Percentiles rank a stretch among this genome's conserved stretches.
Conservation (phyloP, 2,329 filamentous ascomycete genomes). For the Fusarium compactum region DNA sequence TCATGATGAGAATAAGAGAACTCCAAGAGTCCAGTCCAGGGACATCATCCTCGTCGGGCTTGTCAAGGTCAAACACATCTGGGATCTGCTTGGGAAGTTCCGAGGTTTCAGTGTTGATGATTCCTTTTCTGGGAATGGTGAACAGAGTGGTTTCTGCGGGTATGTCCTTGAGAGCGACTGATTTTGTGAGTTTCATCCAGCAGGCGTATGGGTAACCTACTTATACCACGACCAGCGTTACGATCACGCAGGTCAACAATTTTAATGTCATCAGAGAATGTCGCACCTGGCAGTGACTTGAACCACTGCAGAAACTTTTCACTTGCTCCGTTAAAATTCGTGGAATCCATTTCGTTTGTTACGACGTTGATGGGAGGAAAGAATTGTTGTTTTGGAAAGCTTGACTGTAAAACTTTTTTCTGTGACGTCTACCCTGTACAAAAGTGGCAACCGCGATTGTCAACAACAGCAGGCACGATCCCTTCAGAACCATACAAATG, state of each 20-base stretch:
- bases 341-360: constrained; percentile 17
- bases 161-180: constrained; percentile 81
- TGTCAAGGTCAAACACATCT: constrained; percentile 61
- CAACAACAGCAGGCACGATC: background rate
- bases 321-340: constrained; percentile 59
- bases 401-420: constrained; percentile 33
- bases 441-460: background rate
- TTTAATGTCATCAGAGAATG: constrained; percentile 64
- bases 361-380: background rate
- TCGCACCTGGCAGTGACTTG: constrained; percentile 62
- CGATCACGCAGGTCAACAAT: constrained; percentile 65
- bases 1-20: constrained; percentile 78
- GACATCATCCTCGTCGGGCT: constrained; percentile 52
- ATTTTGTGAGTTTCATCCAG: constrained; percentile 57
- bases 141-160: constrained; percentile 82
- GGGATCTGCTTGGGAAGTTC: constrained; percentile 70
- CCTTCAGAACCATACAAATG: no score
- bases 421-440: constrained; percentile 17
- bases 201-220: no score
- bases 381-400: background rate
- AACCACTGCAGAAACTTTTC: constrained; percentile 67
- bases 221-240: constrained; percentile 67
- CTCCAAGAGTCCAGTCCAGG: constrained; percentile 65
- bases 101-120: constrained; percentile 81
- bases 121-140: constrained; percentile 77